Evolutionary conservation across 345 rosid species (phyloP).

Genomic region (Pugionium cornutum): DNA sequence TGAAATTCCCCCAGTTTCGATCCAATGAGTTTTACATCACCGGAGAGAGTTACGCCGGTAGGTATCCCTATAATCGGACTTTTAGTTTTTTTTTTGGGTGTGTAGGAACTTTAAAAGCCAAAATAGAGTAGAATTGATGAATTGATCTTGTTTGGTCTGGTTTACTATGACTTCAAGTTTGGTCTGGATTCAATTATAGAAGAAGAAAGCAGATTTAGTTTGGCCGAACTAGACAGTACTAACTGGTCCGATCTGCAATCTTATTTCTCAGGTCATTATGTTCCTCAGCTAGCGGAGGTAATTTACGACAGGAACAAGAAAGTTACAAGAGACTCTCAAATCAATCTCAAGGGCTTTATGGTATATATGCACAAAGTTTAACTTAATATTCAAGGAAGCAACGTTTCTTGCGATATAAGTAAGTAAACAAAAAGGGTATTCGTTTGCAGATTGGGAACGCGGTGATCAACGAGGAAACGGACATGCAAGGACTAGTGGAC

Average conservation of each 20-base stretch:
- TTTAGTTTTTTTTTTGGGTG: too few relatives aligned
- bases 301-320: slow-evolving; percentile 58
- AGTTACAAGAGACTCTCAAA: slow-evolving; percentile 38
- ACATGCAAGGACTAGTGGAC: slow-evolving; percentile 57
- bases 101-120: too few relatives aligned
- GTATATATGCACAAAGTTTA: slow-evolving; percentile 24
- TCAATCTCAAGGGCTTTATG: slow-evolving; percentile 81
- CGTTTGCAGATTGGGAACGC: slow-evolving; percentile 72
- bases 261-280: slow-evolving; percentile 66
- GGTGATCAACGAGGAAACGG: slow-evolving; percentile 59
- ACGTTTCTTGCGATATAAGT: slow-evolving; percentile 1
- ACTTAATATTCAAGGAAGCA: background rate
- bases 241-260: too few relatives aligned
- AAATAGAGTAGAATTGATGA: too few relatives aligned
- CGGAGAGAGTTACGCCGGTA: slow-evolving; percentile 90
- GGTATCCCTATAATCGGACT: too few relatives aligned
- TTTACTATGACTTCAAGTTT: background rate
- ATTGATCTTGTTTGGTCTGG: background rate
- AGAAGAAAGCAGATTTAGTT: too few relatives aligned
- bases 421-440: slow-evolving; percentile 5
- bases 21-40: slow-evolving; percentile 64
- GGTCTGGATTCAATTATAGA: background rate
- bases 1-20: slow-evolving; percentile 61
- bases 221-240: background rate
- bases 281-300: slow-evolving; percentile 75